These are phyloP conservation scores for Colletotrichum musicola DNA, from an alignment of 2,329 filamentous ascomycete species.

Conservation along the genomic window DNA sequence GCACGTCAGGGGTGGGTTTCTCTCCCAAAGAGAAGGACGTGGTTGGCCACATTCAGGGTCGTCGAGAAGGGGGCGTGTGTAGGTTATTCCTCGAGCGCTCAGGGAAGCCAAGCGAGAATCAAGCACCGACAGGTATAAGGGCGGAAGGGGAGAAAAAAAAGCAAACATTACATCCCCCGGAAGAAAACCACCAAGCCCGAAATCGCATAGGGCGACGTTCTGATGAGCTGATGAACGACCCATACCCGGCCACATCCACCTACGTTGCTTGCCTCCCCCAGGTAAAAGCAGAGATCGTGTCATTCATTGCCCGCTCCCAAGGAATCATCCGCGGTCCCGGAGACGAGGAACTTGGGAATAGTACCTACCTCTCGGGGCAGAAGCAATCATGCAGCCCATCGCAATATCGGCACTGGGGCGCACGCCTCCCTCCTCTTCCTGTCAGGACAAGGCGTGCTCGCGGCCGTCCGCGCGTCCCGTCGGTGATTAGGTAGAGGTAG, in stretches of 20 bases:
- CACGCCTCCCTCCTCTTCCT: too few relatives aligned
- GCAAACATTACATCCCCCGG: constrained; percentile 13
- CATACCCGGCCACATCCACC: constrained; percentile 8
- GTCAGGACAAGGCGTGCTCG: too few relatives aligned
- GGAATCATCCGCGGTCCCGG: background rate
- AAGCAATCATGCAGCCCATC: constrained; percentile 16
- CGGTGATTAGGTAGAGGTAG: background rate
- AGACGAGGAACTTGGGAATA: background rate
- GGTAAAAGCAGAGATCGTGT: constrained; percentile 5
- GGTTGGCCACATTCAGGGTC: background rate
- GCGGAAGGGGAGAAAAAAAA: constrained; percentile 7
- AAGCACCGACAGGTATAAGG: background rate
- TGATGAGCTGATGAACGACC: constrained; percentile 33
- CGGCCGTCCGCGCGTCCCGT: background rate
- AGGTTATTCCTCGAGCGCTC: background rate
- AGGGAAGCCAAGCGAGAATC: background rate
- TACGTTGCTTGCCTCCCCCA: background rate
- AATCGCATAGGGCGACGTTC: constrained; percentile 11
- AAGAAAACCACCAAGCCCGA: constrained; percentile 17
- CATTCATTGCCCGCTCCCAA: background rate
- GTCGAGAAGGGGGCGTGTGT: background rate
- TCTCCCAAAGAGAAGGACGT: background rate
- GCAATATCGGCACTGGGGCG: too few relatives aligned
- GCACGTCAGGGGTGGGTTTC: background rate
- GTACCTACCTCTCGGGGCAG: background rate